These are phyloP conservation scores for Dendrobium officinale DNA, from an alignment of 106 monocot genomes.

Conservation along the genomic window DNA sequence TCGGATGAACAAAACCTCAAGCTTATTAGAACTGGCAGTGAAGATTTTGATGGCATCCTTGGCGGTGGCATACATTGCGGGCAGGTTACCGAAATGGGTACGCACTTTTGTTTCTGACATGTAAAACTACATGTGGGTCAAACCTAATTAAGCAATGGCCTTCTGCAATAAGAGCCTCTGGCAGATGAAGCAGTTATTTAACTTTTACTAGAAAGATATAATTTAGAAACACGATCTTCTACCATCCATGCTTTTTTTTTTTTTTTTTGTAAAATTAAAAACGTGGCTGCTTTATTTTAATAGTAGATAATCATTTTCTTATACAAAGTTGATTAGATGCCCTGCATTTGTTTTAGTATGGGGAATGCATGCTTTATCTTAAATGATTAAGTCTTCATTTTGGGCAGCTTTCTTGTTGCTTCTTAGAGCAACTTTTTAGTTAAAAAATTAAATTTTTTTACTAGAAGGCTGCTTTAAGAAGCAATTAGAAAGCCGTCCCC, in stretches of 20 bases:
- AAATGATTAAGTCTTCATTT: not conserved
- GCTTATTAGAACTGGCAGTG: slow-evolving; percentile 75
- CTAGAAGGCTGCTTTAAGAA: too few relatives aligned
- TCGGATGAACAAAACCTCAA: slow-evolving; percentile 65
- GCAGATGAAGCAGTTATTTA: not conserved
- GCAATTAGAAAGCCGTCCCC: too few relatives aligned
- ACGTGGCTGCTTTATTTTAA: not conserved
- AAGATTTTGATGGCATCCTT: slow-evolving; percentile 73
- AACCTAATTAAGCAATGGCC: not conserved
- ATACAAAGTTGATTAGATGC: not conserved
- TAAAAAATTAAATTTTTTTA: too few relatives aligned
- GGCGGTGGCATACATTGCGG: slow-evolving; percentile 93
- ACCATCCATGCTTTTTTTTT: not conserved
- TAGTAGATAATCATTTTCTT: not conserved
- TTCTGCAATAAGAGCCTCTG: not conserved
- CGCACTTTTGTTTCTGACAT: not conserved
- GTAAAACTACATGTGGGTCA: not conserved
- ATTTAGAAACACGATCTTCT: not conserved
- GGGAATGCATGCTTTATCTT: not conserved
- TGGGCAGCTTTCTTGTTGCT: too few relatives aligned
- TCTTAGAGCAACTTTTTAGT: too few relatives aligned
- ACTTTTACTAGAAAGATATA: not conserved
- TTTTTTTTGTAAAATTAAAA: not conserved
- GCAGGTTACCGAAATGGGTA: slow-evolving; percentile 96
- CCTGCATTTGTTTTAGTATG: not conserved